Percentiles rank a stretch among this genome's conserved stretches.
Evolutionary conservation across 768 basidiomycete genomes (phyloP).

Genomic region (Guyanaporus albipodus): DNA sequence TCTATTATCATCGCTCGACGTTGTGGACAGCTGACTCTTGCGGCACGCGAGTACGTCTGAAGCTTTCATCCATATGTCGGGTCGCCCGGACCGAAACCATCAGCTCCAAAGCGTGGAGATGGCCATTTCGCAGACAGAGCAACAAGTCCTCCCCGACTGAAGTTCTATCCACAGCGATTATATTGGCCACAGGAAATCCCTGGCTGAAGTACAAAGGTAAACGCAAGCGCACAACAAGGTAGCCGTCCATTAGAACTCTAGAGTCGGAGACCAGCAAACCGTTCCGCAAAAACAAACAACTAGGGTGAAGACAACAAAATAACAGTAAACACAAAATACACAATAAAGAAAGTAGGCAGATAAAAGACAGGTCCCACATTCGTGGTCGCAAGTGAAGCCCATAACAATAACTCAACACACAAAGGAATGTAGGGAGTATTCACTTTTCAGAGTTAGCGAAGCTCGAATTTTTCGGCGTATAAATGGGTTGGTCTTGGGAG

Average conservation of each 20-base stretch:
- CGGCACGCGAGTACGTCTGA: no score
- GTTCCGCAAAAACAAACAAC: conserved; percentile 1
- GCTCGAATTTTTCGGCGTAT: conserved; percentile 24
- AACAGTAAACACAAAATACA: conserved; percentile 18
- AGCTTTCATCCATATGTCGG: no score
- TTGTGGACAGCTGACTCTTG: no score
- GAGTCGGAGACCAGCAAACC: not conserved
- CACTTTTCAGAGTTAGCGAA: conserved; percentile 30
- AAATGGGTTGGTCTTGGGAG: conserved; percentile 25
- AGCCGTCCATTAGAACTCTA: conserved; percentile 9
- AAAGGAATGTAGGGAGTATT: not conserved
- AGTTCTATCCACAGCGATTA: no score
- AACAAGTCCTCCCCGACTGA: no score
- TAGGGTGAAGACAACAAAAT: not conserved
- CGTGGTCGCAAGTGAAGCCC: conserved; percentile 12
- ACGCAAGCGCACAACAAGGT: no score
- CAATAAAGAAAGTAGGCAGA: conserved; percentile 24
- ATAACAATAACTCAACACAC: conserved; percentile 6
- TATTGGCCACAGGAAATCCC: not conserved
- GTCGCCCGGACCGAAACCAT: no score
- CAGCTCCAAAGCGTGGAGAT: no score
- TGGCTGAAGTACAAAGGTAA: conserved; percentile 6
- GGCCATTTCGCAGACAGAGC: no score
- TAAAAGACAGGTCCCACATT: conserved; percentile 17
- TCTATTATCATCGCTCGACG: no score